Conservation (phyloP, 1,284 basidiomycete species). For the Apiotrichum brassicae region DNA sequence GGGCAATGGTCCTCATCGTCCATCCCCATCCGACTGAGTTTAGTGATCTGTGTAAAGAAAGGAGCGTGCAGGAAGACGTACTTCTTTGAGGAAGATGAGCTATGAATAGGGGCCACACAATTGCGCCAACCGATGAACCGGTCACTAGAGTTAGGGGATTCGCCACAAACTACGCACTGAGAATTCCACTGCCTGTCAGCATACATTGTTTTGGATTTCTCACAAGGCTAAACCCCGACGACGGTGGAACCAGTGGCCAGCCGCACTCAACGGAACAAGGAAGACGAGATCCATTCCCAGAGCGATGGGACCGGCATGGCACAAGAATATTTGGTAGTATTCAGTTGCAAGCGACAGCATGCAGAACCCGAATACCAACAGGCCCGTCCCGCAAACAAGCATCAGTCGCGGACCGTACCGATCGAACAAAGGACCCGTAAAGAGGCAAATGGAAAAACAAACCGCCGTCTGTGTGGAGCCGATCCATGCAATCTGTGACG, state of each 20-base stretch:
- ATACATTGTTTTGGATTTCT: too few species aligned
- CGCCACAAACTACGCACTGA: background rate
- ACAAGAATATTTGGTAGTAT: constrained; percentile 29
- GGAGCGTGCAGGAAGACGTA: constrained; percentile 4
- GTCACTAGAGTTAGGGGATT: constrained; percentile 2
- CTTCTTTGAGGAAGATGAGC: constrained; percentile 21
- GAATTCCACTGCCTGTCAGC: background rate
- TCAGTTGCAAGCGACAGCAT: constrained; percentile 22
- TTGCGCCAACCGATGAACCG: constrained; percentile 30
- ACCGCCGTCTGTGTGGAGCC: constrained; percentile 24
- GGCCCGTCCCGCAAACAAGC: constrained; percentile 17
- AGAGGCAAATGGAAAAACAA: constrained; percentile 22
- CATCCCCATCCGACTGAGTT: constrained; percentile 31
- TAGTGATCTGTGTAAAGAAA: too few species aligned
- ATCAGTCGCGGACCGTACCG: constrained; percentile 25
- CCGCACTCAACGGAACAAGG: constrained; percentile 28
- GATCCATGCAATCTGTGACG: constrained; percentile 27
- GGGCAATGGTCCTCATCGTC: constrained; percentile 34
- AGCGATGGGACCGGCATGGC: constrained; percentile 24
- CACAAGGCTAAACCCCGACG: constrained; percentile 31
- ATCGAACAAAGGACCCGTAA: constrained; percentile 32
- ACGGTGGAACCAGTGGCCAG: constrained; percentile 34
- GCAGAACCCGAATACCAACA: constrained; percentile 21
- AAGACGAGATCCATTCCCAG: constrained; percentile 31
- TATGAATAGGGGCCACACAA: constrained; percentile 32